These are phyloP conservation scores for Lactarius quietus DNA, from an alignment of 768 basidiomycete genomes.

Conservation along the genomic window DNA sequence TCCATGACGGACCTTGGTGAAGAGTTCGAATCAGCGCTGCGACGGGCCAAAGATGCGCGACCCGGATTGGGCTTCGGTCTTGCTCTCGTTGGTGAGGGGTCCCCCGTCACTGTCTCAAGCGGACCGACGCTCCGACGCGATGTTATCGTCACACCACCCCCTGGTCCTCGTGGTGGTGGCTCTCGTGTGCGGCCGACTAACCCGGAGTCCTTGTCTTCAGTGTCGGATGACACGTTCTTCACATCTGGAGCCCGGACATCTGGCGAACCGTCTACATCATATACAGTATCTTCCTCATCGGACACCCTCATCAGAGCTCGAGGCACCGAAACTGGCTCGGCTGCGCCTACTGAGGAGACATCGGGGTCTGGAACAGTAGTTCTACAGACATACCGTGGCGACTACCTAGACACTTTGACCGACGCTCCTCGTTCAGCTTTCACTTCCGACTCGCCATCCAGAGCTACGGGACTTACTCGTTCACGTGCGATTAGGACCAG, in stretches of 20 bases:
- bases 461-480: conserved; percentile 45
- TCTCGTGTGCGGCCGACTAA: conserved; percentile 30
- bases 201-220: conserved; percentile 31
- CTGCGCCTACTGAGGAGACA: conserved; percentile 39
- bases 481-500: conserved; percentile 56
- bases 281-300: conserved; percentile 36
- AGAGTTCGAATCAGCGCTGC: conserved; percentile 47
- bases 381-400: conserved; percentile 14
- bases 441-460: conserved; percentile 45
- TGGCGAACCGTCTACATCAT: conserved; percentile 35
- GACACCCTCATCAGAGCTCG: conserved; percentile 30
- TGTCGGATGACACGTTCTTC: conserved; percentile 48
- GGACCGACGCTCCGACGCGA: conserved; percentile 46
- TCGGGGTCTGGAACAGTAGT: conserved; percentile 27
- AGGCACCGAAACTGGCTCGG: conserved; percentile 32
- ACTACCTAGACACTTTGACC: background rate
- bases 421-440: conserved; percentile 34
- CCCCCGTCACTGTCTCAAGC: conserved; percentile 71
- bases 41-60: conserved; percentile 40
- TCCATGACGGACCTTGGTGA: conserved; percentile 75
- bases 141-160: conserved; percentile 46
- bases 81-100: conserved; percentile 47
- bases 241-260: conserved; percentile 38
- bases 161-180: conserved; percentile 34
- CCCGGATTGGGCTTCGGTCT: conserved; percentile 46